Percentiles rank a stretch among this genome's conserved stretches.
Conservation (phyloP, 495 filamentous ascomycete genomes). For the Apiosordaria backusii region DNA sequence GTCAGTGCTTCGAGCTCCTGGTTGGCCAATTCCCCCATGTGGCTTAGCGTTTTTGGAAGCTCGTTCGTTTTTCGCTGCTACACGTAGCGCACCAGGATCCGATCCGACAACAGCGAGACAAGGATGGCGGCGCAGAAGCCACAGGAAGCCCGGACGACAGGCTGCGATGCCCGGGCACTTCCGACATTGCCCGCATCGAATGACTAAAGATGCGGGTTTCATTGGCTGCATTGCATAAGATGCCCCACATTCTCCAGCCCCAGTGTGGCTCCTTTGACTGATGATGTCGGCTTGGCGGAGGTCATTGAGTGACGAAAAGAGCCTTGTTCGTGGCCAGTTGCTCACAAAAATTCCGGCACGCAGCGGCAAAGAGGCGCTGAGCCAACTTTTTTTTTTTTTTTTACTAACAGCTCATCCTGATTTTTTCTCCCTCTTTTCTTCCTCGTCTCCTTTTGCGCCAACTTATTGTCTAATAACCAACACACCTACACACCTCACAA, state of each 20-base stretch:
- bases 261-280: conserved; percentile 25
- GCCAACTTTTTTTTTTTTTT: conserved; percentile 7
- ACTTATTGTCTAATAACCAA: conserved; percentile 10
- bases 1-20: conserved; percentile 11
- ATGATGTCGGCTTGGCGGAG: conserved; percentile 24
- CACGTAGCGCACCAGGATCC: not conserved
- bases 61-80: not conserved
- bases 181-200: conserved; percentile 28
- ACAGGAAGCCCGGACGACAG: conserved; percentile 1
- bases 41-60: conserved; percentile 9
- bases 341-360: conserved; percentile 18
- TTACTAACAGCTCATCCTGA: conserved; percentile 17
- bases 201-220: conserved; percentile 24
- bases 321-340: conserved; percentile 2
- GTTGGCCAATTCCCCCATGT: conserved; percentile 6
- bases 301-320: conserved; percentile 17
- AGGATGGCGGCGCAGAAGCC: not conserved
- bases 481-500: not conserved
- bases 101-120: not conserved
- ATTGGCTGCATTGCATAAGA: conserved; percentile 19
- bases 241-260: conserved; percentile 18
- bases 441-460: conserved; percentile 5
- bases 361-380: conserved; percentile 8
- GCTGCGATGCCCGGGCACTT: conserved; percentile 20
- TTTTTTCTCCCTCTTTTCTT: conserved; percentile 25